Evolutionary conservation across 2,329 filamentous ascomycete species (phyloP).

Genomic region (Coniochaeta hoffmannii): DNA sequence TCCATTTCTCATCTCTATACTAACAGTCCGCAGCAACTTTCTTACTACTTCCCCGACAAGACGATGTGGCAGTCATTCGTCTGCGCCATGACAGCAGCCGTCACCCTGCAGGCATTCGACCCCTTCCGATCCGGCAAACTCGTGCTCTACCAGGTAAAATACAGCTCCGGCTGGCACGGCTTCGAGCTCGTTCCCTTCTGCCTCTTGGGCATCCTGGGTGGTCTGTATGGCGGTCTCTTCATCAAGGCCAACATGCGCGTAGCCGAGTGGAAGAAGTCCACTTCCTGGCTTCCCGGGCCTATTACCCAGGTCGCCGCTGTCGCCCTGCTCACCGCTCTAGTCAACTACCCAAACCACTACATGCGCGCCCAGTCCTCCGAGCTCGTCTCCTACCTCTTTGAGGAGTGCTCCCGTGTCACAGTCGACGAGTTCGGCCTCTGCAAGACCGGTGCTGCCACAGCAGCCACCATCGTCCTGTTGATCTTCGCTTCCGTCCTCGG

Average conservation of each 20-base stretch:
- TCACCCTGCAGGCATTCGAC: constrained; percentile 86
- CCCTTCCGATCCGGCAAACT: constrained; percentile 94
- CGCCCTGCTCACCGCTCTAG: constrained; percentile 71
- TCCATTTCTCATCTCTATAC: background rate
- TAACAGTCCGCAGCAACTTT: constrained; percentile 57
- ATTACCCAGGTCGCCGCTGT: constrained; percentile 74
- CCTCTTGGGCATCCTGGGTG: constrained; percentile 78
- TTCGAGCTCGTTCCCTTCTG: constrained; percentile 90
- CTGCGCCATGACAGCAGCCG: constrained; percentile 96
- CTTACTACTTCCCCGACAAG: constrained; percentile 97
- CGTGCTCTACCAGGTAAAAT: constrained; percentile 92
- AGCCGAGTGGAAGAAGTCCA: constrained; percentile 68
- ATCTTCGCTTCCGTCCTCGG: constrained; percentile 76
- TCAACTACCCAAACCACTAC: constrained; percentile 95
- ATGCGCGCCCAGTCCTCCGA: constrained; percentile 91
- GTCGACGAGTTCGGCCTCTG: constrained; percentile 89
- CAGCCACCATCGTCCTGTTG: constrained; percentile 74
- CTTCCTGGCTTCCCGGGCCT: constrained; percentile 60
- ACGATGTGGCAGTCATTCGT: constrained; percentile 99
- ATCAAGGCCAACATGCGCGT: constrained; percentile 91
- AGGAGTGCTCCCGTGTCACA: constrained; percentile 74
- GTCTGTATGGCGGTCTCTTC: constrained; percentile 90
- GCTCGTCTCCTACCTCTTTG: constrained; percentile 84
- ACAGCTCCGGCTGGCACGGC: constrained; percentile 84
- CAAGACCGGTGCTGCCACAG: constrained; percentile 75